phyloP scores from a whole-genome alignment of 1,284 basidiomycete species.

The Cryptococcus sp. region DNA sequence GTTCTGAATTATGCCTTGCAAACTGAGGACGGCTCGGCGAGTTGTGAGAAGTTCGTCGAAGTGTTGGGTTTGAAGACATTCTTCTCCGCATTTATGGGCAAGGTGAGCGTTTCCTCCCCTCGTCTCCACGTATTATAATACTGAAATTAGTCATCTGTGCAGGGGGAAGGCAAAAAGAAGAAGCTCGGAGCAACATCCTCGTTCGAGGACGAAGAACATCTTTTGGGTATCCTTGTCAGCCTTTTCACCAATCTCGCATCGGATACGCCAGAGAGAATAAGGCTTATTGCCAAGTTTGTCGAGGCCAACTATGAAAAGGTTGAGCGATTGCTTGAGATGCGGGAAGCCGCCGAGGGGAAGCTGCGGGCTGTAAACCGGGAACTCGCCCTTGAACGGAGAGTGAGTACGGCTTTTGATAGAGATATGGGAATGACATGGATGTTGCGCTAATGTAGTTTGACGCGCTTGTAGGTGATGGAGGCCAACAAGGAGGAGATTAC shows the following conservation, averaged over 20 bases:
- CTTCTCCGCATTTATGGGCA: conserved; percentile 90
- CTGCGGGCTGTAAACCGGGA: conserved; percentile 64
- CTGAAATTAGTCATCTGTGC: neutral
- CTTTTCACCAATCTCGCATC: conserved; percentile 85
- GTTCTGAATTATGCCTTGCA: conserved; percentile 89
- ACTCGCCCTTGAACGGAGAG: conserved; percentile 68
- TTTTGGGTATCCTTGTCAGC: conserved; percentile 83
- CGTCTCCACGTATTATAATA: neutral
- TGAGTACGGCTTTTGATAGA: conserved; percentile 33
- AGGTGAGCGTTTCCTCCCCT: conserved; percentile 58
- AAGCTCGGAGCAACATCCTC: conserved; percentile 61
- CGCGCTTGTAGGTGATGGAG: conserved; percentile 58
- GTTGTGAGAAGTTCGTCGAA: conserved; percentile 87
- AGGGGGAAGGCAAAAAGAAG: conserved; percentile 61
- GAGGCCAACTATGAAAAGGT: conserved; percentile 88
- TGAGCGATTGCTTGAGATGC: conserved; percentile 85
- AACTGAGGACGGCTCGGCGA: conserved; percentile 67
- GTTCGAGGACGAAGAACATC: conserved; percentile 81
- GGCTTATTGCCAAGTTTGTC: conserved; percentile 90
- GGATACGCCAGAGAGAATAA: conserved; percentile 76
- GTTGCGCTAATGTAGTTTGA: neutral
- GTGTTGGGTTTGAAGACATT: conserved; percentile 82
- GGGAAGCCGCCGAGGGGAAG: conserved; percentile 67
- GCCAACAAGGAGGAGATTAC: conserved; percentile 63
- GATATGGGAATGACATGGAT: neutral